A percentile compares a stretch with the other conserved stretches of the same genome.
These are phyloP conservation scores for Chlamydomonas incerta DNA, from an alignment of 139 green algal genomes.

Conservation along the genomic window DNA sequence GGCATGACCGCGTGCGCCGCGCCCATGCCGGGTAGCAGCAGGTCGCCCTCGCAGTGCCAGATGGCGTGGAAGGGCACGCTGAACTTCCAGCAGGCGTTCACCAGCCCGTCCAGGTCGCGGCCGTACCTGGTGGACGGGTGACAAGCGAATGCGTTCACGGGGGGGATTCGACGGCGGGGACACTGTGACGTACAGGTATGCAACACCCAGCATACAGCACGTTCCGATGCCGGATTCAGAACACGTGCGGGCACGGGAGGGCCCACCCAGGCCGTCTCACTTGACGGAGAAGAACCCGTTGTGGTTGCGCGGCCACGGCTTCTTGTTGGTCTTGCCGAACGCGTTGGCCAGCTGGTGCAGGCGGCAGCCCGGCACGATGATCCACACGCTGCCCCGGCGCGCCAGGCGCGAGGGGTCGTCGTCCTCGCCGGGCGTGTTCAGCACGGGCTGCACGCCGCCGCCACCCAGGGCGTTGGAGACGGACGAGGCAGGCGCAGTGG, in stretches of 20 bases:
- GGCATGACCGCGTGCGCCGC: slow-evolving; percentile 39
- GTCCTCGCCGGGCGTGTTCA: not conserved
- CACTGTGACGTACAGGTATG: no score
- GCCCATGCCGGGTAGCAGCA: slow-evolving; percentile 38
- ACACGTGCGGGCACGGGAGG: no score
- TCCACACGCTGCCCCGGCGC: slow-evolving; percentile 29
- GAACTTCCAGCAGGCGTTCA: slow-evolving; percentile 2
- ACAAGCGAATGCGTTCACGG: no score
- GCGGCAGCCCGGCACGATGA: slow-evolving; percentile 20
- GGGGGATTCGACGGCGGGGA: no score
- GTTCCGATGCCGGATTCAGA: no score
- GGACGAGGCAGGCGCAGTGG: not conserved
- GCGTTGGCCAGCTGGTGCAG: slow-evolving; percentile 29
- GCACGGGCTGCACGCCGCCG: not conserved
- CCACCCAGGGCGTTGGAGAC: not conserved
- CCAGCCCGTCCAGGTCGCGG: slow-evolving; percentile 19
- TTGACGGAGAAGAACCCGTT: slow-evolving; percentile 23
- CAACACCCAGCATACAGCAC: no score
- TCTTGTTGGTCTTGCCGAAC: not conserved
- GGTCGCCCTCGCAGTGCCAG: slow-evolving; percentile 41
- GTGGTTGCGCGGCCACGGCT: slow-evolving; percentile 31
- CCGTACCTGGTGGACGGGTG: no score
- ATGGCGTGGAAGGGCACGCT: slow-evolving; percentile 27
- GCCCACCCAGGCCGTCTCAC: no score
- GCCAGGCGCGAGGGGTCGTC: no score